These are phyloP conservation scores for Cladophialophora bantiana DNA, from an alignment of 2,329 filamentous ascomycete species.

Conservation along the genomic window DNA sequence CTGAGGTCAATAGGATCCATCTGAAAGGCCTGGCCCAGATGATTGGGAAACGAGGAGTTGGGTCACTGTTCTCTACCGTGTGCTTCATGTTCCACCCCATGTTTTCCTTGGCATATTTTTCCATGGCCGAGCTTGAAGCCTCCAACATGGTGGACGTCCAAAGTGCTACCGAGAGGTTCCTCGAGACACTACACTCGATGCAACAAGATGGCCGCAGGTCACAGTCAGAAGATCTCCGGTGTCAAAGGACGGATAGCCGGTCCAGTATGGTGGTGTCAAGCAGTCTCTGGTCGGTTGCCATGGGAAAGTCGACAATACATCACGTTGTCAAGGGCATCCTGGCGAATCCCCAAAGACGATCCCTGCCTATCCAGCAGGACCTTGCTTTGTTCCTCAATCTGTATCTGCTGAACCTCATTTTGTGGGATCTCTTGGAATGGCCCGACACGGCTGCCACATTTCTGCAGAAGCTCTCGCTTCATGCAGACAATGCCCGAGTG, in stretches of 20 bases:
- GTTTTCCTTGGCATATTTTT: slow-evolving; percentile 8
- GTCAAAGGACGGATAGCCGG: not conserved
- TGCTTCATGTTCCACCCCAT: slow-evolving; percentile 12
- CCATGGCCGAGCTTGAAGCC: slow-evolving; percentile 6
- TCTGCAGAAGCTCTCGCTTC: not conserved
- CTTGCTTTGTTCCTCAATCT: slow-evolving; percentile 6
- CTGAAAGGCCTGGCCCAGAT: slow-evolving; percentile 8
- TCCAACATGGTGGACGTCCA: not conserved
- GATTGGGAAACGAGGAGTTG: slow-evolving; percentile 1
- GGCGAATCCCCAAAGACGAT: not conserved
- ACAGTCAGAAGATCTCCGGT: not conserved
- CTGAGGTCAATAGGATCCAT: slow-evolving; percentile 4
- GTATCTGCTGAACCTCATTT: slow-evolving; percentile 10
- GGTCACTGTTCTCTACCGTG: not conserved
- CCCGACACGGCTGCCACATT: not conserved
- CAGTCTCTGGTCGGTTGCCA: slow-evolving; percentile 3
- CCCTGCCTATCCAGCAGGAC: not conserved
- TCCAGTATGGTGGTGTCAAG: not conserved
- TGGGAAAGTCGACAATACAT: slow-evolving; percentile 4
- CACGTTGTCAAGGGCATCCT: not conserved
- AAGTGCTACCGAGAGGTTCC: not conserved
- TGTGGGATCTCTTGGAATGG: not conserved
- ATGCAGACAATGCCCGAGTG: not conserved
- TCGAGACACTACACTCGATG: not conserved
- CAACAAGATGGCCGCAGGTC: not conserved